Evolutionary conservation across 129 eudicot species (phyloP).

Genomic region (Logfia minima): DNA sequence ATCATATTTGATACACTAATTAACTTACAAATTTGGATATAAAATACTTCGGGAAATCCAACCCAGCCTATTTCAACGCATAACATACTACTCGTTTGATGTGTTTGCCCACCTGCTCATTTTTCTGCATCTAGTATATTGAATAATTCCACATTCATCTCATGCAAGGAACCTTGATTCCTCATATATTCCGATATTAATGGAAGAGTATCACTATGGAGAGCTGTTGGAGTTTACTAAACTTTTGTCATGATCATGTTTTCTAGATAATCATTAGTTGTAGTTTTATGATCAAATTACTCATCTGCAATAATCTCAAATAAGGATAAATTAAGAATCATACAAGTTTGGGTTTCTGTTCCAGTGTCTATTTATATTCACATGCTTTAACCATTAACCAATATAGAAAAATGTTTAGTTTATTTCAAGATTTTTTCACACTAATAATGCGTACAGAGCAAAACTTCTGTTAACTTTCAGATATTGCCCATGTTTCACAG

Average conservation of each 20-base stretch:
- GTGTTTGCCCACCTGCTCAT: not conserved
- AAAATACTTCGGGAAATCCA: not conserved
- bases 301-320: not conserved
- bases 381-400: not conserved
- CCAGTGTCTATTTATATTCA: not conserved
- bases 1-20: not conserved
- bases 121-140: not conserved
- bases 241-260: not conserved
- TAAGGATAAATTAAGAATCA: not conserved
- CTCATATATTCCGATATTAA: not conserved
- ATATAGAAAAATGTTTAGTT: not conserved
- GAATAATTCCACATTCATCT: not conserved
- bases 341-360: not conserved
- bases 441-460: not conserved
- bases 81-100: not conserved
- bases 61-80: not conserved
- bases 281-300: not conserved
- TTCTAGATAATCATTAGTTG: not conserved
- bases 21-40: not conserved
- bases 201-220: not conserved
- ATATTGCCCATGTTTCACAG: slow-evolving; percentile 6
- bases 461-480: not conserved
- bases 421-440: not conserved
- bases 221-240: not conserved
- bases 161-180: not conserved